Percentiles rank a stretch among this genome's conserved stretches.
phyloP scores from a whole-genome alignment of 2,329 filamentous ascomycete species.

The Aspergillus ochraceoroseus region DNA sequence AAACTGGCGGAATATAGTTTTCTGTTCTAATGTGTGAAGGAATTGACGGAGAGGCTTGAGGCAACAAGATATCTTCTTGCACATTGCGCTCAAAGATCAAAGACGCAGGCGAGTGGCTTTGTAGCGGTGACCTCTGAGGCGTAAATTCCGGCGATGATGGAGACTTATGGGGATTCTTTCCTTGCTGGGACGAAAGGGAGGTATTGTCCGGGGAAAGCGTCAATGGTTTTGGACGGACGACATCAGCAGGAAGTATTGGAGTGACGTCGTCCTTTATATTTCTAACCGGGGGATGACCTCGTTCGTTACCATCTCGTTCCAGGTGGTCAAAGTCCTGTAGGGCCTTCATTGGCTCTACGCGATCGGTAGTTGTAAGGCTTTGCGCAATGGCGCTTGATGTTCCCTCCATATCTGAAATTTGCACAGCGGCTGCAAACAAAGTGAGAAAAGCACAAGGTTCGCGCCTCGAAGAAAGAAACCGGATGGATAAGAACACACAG shows the following conservation, averaged over 20 bases:
- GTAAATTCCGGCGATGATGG: conserved; percentile 6
- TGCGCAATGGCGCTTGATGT: not conserved
- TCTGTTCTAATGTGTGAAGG: conserved; percentile 91
- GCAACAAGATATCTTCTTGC: conserved; percentile 66
- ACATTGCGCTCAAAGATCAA: conserved; percentile 93
- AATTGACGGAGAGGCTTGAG: conserved; percentile 75
- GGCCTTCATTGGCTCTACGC: not conserved
- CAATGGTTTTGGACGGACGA: conserved; percentile 6
- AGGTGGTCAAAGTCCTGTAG: not conserved
- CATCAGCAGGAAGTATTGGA: not conserved
- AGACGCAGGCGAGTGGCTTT: conserved; percentile 70
- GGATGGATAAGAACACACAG: too few relatives aligned
- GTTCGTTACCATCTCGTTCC: not conserved
- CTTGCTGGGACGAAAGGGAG: conserved; percentile 3
- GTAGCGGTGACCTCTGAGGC: conserved; percentile 42
- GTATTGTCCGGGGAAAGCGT: conserved; percentile 4
- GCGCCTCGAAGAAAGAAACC: too few relatives aligned
- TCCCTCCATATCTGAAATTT: not conserved
- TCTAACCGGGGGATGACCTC: not conserved
- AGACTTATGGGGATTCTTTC: not conserved
- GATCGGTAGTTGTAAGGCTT: not conserved
- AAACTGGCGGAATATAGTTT: conserved; percentile 84
- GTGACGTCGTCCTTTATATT: not conserved
- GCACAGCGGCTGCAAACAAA: too few relatives aligned
- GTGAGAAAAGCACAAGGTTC: too few relatives aligned